These are phyloP conservation scores for Bisporella sp. DNA, from an alignment of 2,329 filamentous ascomycete species.

Conservation along the genomic window DNA sequence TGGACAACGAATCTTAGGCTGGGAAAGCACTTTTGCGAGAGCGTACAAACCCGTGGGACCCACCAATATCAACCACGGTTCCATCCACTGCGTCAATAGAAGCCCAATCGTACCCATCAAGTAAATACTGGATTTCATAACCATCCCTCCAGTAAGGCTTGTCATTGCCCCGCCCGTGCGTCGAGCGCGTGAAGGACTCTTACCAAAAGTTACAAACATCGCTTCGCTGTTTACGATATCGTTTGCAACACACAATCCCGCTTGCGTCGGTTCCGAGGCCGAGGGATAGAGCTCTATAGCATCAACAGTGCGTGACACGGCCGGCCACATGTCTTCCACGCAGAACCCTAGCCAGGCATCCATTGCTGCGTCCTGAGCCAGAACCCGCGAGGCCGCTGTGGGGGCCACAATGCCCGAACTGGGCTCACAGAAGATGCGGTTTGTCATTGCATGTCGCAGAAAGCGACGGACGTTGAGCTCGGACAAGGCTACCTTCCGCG, in stretches of 20 bases:
- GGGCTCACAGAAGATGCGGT: conserved; percentile 47
- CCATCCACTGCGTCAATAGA: conserved; percentile 37
- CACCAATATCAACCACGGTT: conserved; percentile 52
- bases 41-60: conserved; percentile 51
- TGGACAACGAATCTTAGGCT: conserved; percentile 49
- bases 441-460: conserved; percentile 51
- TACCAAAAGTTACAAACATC: conserved; percentile 47
- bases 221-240: conserved; percentile 42
- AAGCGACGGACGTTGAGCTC: conserved; percentile 43
- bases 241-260: conserved; percentile 46
- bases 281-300: conserved; percentile 39
- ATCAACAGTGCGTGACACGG: conserved; percentile 38
- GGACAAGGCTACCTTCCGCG: conserved; percentile 38
- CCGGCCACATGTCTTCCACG: conserved; percentile 41
- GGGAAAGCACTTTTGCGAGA: conserved; percentile 42
- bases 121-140: conserved; percentile 45
- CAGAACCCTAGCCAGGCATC: conserved; percentile 50
- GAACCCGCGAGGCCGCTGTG: conserved; percentile 44
- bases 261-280: conserved; percentile 39
- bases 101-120: conserved; percentile 47
- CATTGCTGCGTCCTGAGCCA: conserved; percentile 41
- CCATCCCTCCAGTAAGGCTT: conserved; percentile 47
- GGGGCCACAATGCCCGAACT: conserved; percentile 44
- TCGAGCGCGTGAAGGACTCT: conserved; percentile 38
- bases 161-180: conserved; percentile 49